Evolutionary conservation across 495 filamentous ascomycete genomes (phyloP), one percentile per base, ranked within the genome.

Genomic region (Aspergillus cavernicola): DNA sequence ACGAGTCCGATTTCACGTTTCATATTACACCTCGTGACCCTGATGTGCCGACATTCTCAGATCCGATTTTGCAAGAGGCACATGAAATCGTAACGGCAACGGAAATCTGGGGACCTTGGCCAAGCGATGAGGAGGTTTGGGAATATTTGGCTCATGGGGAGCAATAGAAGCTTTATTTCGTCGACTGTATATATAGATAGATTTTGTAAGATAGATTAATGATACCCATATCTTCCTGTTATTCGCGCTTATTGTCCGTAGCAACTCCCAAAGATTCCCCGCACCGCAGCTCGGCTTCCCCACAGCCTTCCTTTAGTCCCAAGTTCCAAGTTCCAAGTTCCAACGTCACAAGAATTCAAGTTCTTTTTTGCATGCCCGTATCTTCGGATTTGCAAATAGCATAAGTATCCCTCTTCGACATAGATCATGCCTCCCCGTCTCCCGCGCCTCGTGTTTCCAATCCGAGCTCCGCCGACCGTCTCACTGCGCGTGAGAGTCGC

Each of bases 41-140:
- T 48, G 66, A 51, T 53, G 44, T 44, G 56, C 52, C 51, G n/a
- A 66, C 59, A 40, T 59, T 66, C 40, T 38, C 58, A 6, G 60
- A 70, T 58, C 41, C 54, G 13, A 47, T 62, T 22, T 62, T 72
- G 51, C 66, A 66, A 55, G 65, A 67, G 47, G 65, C 68, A 59
- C 73, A 66, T 59, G 65, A 74, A 36, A 68, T 77, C 26, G 60
- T 85, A 57, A 69, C 71, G 16, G 59, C 61, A 31, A 75, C 77
- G 11, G 56, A 56, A 6, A 58, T 66, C 19, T 82, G 78, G 80
- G 74, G 69, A 20, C 63, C 70, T 4, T 84, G 82, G 82, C 78
- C 81, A 13, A 73, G 57, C 37, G 73, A 79, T 44, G 67, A 70
- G 40, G 80, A 83, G 50, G 72, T 83, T 28, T 55, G 67, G 45